Evolutionary conservation across 768 basidiomycete genomes (phyloP).

Genomic region (Coprinellus micaceus): DNA sequence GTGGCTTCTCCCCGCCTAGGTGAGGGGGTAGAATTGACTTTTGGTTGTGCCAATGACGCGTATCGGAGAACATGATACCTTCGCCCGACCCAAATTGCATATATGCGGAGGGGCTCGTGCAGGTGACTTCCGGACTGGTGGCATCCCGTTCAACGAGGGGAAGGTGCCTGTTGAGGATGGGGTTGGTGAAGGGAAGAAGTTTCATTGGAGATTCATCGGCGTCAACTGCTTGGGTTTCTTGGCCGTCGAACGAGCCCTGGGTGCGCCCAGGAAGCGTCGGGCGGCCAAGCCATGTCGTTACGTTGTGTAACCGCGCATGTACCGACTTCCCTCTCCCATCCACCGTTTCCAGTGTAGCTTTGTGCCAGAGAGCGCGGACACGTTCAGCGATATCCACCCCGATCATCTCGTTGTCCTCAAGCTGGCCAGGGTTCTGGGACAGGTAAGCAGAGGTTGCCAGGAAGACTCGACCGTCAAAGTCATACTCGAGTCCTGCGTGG

Average conservation of each 20-base stretch:
- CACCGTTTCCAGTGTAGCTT: constrained; percentile 1
- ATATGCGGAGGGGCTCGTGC: constrained; percentile 14
- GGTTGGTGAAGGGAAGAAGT: constrained; percentile 39
- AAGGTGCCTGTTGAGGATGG: constrained; percentile 25
- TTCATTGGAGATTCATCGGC: constrained; percentile 5
- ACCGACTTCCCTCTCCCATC: constrained; percentile 9
- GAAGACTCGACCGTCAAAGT: constrained; percentile 56
- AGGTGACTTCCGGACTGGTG: constrained; percentile 4
- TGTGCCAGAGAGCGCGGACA: constrained; percentile 22
- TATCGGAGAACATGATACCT: constrained; percentile 44
- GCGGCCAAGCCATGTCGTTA: not conserved
- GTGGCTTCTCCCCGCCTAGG: constrained; percentile 43
- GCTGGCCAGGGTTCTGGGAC: constrained; percentile 21
- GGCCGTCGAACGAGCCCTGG: not conserved
- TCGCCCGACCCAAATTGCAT: constrained; percentile 34
- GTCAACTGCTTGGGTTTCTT: not conserved
- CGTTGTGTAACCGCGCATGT: constrained; percentile 19
- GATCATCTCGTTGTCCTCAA: constrained; percentile 26
- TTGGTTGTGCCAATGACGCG: constrained; percentile 57
- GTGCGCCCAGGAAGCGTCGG: not conserved
- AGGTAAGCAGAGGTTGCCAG: constrained; percentile 36
- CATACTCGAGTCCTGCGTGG: constrained; percentile 23
- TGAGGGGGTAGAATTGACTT: constrained; percentile 50
- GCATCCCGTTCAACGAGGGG: constrained; percentile 17
- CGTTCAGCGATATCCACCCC: constrained; percentile 12